Percentiles rank a stretch among this genome's conserved stretches.
These are phyloP conservation scores for Pichia sp. DNA, from an alignment of 1,139 yeast genomes.

Conservation along the genomic window DNA sequence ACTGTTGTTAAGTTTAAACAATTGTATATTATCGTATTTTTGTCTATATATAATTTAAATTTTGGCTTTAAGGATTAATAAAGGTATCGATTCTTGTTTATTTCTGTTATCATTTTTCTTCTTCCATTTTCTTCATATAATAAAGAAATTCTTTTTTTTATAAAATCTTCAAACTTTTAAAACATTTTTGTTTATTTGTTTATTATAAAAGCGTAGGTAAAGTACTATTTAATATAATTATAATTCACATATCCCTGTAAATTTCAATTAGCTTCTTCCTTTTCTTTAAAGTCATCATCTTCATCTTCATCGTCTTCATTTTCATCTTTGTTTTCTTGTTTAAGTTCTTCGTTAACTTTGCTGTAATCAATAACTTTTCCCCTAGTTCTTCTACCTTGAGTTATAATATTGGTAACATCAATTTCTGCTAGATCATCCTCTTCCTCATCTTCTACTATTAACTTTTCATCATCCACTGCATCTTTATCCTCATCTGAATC, in stretches of 20 bases:
- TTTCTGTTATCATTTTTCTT: neutral
- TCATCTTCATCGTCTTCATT: slow-evolving; percentile 41
- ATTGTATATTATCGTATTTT: slow-evolving; percentile 14
- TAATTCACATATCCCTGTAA: neutral
- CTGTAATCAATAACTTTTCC: slow-evolving; percentile 84
- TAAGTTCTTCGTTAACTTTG: slow-evolving; percentile 74
- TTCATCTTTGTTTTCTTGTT: slow-evolving; percentile 39
- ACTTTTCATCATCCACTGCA: slow-evolving; percentile 52
- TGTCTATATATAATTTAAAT: neutral
- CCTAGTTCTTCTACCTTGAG: slow-evolving; percentile 83
- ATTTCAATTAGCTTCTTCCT: slow-evolving; percentile 13
- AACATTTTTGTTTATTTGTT: no score
- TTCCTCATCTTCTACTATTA: slow-evolving; percentile 54
- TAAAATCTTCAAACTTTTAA: no score
- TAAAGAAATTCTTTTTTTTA: no score
- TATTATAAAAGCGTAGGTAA: neutral
- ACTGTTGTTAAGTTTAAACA: slow-evolving; percentile 48
- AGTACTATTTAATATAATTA: no score
- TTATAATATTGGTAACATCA: slow-evolving; percentile 76
- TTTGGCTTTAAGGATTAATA: neutral
- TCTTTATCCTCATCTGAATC: slow-evolving; percentile 40
- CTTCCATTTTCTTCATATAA: no score
- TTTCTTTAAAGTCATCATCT: slow-evolving; percentile 27
- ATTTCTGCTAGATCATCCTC: slow-evolving; percentile 83
- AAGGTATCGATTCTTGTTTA: neutral